Evolutionary conservation across 495 filamentous ascomycete genomes (phyloP).

Genomic region (Schizothecium vesticola): DNA sequence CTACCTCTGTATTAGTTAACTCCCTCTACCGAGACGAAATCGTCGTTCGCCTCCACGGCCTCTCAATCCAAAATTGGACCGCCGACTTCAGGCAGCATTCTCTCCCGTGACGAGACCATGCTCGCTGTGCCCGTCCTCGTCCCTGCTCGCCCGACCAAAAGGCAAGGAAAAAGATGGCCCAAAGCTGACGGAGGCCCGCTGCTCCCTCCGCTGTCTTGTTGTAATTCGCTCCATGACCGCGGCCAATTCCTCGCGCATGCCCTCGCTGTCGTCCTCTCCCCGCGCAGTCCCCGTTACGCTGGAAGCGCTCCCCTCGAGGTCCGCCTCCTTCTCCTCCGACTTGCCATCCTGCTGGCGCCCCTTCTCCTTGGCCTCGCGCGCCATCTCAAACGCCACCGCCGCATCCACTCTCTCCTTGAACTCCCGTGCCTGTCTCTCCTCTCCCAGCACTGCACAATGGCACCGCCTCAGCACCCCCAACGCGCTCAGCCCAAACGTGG

Average conservation of each 20-base stretch:
- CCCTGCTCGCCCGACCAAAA: not conserved
- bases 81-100: not conserved
- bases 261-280: not conserved
- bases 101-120: not conserved
- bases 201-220: not conserved
- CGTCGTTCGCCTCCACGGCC: not conserved
- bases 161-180: not conserved
- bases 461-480: slow-evolving; percentile 41
- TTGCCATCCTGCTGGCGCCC: not conserved
- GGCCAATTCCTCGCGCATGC: not conserved
- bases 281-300: not conserved
- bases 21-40: not conserved
- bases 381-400: not conserved
- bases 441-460: slow-evolving; percentile 31
- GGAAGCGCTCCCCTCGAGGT: not conserved
- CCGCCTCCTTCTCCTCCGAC: not conserved
- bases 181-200: not conserved
- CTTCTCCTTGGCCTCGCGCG: not conserved
- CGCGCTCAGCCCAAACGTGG: slow-evolving; percentile 11
- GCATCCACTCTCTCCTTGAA: slow-evolving; percentile 16
- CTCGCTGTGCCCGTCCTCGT: not conserved
- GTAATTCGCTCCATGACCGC: not conserved
- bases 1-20: not conserved
- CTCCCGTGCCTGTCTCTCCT: slow-evolving; percentile 27
- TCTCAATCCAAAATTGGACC: not conserved